phyloP scores from a whole-genome alignment of 1,284 basidiomycete genomes.

The Trametes polyzona region DNA sequence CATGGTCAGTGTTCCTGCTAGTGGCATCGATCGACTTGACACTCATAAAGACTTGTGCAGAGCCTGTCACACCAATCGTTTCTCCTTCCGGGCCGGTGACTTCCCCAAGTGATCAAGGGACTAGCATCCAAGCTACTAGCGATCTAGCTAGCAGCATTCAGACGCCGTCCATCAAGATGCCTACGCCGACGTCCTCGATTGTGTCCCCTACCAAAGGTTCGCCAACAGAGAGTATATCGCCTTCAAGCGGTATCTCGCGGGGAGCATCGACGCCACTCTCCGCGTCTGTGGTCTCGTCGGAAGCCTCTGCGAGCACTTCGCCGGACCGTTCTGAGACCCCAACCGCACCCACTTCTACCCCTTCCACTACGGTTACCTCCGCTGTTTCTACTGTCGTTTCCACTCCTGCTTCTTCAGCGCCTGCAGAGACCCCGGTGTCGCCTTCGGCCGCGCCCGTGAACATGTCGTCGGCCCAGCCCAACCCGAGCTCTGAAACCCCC shows the following conservation, averaged over 20 bases:
- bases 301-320: background rate
- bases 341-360: background rate
- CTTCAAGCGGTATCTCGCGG: too few species aligned
- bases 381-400: too few species aligned
- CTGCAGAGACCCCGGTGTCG: background rate
- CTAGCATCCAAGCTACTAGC: background rate
- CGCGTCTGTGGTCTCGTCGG: background rate
- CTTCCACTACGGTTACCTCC: background rate
- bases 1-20: constrained; percentile 8
- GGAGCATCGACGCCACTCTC: too few species aligned
- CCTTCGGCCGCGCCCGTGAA: too few species aligned
- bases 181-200: too few species aligned
- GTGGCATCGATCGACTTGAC: background rate
- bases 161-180: background rate
- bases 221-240: too few species aligned
- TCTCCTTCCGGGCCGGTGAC: background rate
- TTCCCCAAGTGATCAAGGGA: background rate
- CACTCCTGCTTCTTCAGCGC: too few species aligned
- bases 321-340: background rate
- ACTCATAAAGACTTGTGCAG: background rate
- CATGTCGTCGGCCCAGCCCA: background rate
- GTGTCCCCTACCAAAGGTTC: too few species aligned
- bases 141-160: background rate
- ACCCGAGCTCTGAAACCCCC: background rate
- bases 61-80: background rate